Percentiles rank a stretch among this genome's conserved stretches.
These are phyloP conservation scores for Pilasporangium apinafurcum DNA, from an alignment of 352 stramenopile species.

Conservation along the genomic window DNA sequence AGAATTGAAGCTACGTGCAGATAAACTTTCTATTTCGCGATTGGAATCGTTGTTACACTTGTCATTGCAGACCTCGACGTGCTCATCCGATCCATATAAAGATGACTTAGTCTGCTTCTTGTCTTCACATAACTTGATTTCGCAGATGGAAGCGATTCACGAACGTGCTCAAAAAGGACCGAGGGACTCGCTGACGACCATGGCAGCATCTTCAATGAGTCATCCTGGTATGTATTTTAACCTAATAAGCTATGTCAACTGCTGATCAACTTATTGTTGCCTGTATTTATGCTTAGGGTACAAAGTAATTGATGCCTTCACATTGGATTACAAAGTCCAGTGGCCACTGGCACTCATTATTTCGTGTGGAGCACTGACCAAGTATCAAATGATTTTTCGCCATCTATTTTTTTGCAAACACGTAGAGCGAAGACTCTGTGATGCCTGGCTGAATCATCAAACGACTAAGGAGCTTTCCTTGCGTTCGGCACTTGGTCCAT, in stretches of 20 bases:
- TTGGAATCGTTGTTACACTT: conserved; percentile 94
- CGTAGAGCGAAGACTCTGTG: conserved; percentile 94
- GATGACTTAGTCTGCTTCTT: conserved; percentile 89
- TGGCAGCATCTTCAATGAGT: conserved; percentile 56
- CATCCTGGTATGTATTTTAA: conserved; percentile 22
- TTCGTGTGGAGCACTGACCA: conserved; percentile 89
- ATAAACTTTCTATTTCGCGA: conserved; percentile 84
- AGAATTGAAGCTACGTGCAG: conserved; percentile 87
- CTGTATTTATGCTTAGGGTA: conserved; percentile 28
- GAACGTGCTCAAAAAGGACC: conserved; percentile 60
- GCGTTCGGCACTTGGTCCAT: conserved; percentile 82
- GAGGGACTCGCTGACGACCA: conserved; percentile 67
- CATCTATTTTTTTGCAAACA: conserved; percentile 99
- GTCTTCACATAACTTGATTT: conserved; percentile 84
- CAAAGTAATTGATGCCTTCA: conserved; percentile 95
- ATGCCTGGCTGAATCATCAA: conserved; percentile 96
- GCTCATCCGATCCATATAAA: conserved; percentile 82
- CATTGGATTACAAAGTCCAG: conserved; percentile 94
- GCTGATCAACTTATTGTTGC: not conserved
- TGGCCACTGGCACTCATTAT: conserved; percentile 98
- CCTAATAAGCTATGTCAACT: no score
- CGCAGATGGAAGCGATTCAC: conserved; percentile 91
- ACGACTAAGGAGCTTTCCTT: conserved; percentile 88
- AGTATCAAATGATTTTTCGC: conserved; percentile 99
- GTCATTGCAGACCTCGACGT: conserved; percentile 91